phyloP scores from a whole-genome alignment of 176 grass and related monocot species.

The Eragrostis nindensis region DNA sequence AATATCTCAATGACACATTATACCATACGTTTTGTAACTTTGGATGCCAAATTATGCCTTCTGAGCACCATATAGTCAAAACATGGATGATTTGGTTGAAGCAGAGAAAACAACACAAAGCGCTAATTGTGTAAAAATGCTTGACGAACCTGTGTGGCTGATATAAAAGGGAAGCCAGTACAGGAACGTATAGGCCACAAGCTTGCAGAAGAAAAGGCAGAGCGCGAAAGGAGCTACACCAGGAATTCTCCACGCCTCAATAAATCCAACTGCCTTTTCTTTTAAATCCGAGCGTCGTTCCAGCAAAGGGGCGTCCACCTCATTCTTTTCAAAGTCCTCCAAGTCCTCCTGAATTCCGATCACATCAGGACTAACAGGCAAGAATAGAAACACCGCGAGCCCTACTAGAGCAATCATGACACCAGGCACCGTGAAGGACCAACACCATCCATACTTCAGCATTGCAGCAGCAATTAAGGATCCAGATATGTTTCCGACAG shows the following conservation, averaged over 20 bases:
- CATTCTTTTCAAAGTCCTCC: constrained; percentile 53
- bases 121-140: neutral
- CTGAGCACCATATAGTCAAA: neutral
- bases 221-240: constrained; percentile 81
- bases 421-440: constrained; percentile 72
- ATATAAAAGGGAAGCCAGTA: constrained; percentile 93
- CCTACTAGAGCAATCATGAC: constrained; percentile 60
- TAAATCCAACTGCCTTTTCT: constrained; percentile 68
- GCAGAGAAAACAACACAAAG: neutral
- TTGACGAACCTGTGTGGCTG: constrained; percentile 81
- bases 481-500: constrained; percentile 73
- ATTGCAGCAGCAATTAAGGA: constrained; percentile 72
- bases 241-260: constrained; percentile 80
- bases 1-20: neutral
- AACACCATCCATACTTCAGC: constrained; percentile 70
- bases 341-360: constrained; percentile 55
- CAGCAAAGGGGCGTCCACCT: constrained; percentile 52
- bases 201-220: constrained; percentile 87
- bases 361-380: constrained; percentile 65
- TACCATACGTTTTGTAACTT: neutral
- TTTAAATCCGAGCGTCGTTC: constrained; percentile 22
- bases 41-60: constrained; percentile 5
- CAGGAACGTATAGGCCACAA: constrained; percentile 84
- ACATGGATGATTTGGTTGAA: neutral
- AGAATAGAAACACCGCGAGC: constrained; percentile 60